Base-by-base conservation (phyloP, 2,329 filamentous ascomycete genomes). In the Metarhizium humberi region DNA sequence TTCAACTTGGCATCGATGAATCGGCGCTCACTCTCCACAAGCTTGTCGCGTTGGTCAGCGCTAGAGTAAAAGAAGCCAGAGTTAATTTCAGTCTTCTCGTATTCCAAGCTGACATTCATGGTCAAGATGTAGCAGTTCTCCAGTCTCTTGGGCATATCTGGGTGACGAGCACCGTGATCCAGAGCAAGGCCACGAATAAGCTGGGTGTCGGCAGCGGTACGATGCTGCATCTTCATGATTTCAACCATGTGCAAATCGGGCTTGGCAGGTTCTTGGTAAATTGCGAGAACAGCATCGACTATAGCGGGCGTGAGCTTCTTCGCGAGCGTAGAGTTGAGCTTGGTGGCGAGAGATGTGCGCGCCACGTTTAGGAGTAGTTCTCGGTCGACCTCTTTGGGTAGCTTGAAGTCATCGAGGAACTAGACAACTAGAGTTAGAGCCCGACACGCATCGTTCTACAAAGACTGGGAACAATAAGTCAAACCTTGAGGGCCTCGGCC, bases 141-240 rank as follows among this genome's bases (percentile, higher is more conserved):
- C 34, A 99, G 84, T 56, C 88, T 82, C 78, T 96, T 97, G 8
- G 94, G 90, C 94, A 99, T 99, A 68, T 99, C 94, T 3, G 94
- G 94, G 74, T 99, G 94, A 67, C 94, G 84, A 13, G 94, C 92
- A 62, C 94, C 94, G 72, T 99, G 94, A 67, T 99, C 94, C 58
- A 99, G 78, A 10, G 90, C 94, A 56, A 99, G 79, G 57, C 94
- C 94, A 61, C 88, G 85, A 71, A 99, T 96, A 57, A 99, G 84
- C 73, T 96, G 91, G 56, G 94, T 99, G 72, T 99, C 94, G 36
- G 94, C 90, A 57, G 92, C 92, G 53, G 90, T 91, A 64, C 92
- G 88, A 77, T 99, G 94, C 77, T 99, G 94, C 92, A 99, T 97
- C 72, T 95, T 97, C 94, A 99, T 99, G 66, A 99, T 97, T 75